A percentile compares a stretch with the other conserved stretches of the same genome.
phyloP scores from a whole-genome alignment of 1,284 basidiomycete species.

The Sporisorium iseilematis-ciliati region DNA sequence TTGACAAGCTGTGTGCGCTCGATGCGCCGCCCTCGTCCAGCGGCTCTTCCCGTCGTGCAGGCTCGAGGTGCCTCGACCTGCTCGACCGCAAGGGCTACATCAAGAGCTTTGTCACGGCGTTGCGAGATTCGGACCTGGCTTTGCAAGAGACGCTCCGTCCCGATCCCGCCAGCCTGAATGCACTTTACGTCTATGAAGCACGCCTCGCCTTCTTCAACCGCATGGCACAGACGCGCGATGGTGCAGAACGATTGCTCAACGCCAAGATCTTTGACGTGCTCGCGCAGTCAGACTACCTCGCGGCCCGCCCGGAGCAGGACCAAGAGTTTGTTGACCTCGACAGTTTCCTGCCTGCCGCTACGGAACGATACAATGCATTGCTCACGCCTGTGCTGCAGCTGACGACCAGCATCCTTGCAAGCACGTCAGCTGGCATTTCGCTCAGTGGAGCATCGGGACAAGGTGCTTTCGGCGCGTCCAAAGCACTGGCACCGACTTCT shows the following conservation, averaged over 20 bases:
- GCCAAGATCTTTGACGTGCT: slow-evolving; percentile 82
- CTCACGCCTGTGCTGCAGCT: slow-evolving; percentile 87
- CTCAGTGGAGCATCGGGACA: slow-evolving; percentile 73
- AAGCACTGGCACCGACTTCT: slow-evolving; percentile 38
- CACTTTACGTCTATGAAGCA: slow-evolving; percentile 93
- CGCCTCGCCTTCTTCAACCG: slow-evolving; percentile 89
- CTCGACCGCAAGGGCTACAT: slow-evolving; percentile 84
- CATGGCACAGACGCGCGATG: slow-evolving; percentile 82
- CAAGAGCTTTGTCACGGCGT: slow-evolving; percentile 82
- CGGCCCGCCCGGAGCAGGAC: slow-evolving; percentile 82
- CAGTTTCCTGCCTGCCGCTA: slow-evolving; percentile 85
- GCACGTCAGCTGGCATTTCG: slow-evolving; percentile 71
- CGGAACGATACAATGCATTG: slow-evolving; percentile 88
- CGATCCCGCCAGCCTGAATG: slow-evolving; percentile 92
- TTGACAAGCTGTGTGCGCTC: slow-evolving; percentile 78
- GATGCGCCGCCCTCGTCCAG: slow-evolving; percentile 48
- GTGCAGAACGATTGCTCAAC: slow-evolving; percentile 87
- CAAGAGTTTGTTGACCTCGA: slow-evolving; percentile 85
- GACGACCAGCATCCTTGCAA: slow-evolving; percentile 72
- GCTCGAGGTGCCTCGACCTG: slow-evolving; percentile 75
- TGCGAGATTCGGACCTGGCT: slow-evolving; percentile 85
- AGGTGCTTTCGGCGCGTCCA: slow-evolving; percentile 35
- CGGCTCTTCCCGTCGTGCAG: slow-evolving; percentile 38
- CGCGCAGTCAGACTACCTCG: slow-evolving; percentile 86
- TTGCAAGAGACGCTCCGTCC: slow-evolving; percentile 85